Evolutionary conservation across 495 filamentous ascomycete species (phyloP).

Genomic region (Oleoguttula mirabilis): DNA sequence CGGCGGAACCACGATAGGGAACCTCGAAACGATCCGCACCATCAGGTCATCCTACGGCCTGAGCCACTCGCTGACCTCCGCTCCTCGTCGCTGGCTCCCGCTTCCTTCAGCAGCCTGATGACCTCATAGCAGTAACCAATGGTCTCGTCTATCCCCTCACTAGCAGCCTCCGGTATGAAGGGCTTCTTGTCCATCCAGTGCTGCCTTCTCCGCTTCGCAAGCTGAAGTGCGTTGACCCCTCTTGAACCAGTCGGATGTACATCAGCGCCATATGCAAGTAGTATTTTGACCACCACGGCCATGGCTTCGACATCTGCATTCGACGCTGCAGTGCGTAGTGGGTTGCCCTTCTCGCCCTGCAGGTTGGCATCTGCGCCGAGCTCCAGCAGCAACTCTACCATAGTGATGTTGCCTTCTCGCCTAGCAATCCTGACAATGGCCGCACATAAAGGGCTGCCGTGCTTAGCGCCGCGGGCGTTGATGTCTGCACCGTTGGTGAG

Average conservation of each 20-base stretch:
- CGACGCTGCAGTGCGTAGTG: neutral
- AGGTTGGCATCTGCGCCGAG: constrained; percentile 8
- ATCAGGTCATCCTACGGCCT: no score
- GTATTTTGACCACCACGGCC: constrained; percentile 5
- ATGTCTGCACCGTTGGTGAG: constrained; percentile 12
- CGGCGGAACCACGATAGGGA: no score
- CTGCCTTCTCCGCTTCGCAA: neutral
- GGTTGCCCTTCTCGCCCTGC: constrained; percentile 12
- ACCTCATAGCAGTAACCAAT: constrained; percentile 6
- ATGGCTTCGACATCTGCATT: constrained; percentile 15
- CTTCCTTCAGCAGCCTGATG: constrained; percentile 3
- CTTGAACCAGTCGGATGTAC: neutral
- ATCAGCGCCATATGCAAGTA: constrained; percentile 15
- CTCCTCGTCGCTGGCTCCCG: neutral
- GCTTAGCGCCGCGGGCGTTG: constrained; percentile 1
- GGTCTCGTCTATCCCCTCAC: neutral
- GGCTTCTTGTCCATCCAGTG: constrained; percentile 1
- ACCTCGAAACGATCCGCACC: no score
- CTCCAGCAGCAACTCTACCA: constrained; percentile 7
- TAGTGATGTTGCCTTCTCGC: neutral
- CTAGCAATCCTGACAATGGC: neutral
- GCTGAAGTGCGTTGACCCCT: constrained; percentile 2
- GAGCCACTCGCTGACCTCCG: neutral
- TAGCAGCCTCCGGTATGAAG: neutral
- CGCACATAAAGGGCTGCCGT: constrained; percentile 5